These are phyloP conservation scores for Ulvella scutata DNA, from an alignment of 139 green algal species.

Conservation along the genomic window DNA sequence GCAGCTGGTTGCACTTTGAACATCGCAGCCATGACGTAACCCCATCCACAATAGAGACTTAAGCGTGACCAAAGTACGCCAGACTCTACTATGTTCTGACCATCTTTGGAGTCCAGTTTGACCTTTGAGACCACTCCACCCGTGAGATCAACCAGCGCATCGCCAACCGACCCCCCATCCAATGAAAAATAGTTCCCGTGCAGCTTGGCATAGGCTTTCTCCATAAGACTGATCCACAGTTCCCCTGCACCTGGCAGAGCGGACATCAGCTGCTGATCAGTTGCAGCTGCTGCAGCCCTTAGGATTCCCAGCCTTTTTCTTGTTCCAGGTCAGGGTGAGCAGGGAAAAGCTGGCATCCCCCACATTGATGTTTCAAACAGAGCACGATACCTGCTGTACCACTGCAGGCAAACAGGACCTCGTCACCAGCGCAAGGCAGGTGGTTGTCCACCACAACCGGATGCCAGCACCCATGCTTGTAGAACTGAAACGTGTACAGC, in stretches of 20 bases:
- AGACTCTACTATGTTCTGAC: slow-evolving; percentile 4
- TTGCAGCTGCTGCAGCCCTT: too few species aligned
- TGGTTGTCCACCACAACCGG: slow-evolving; percentile 6
- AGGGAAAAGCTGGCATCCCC: too few species aligned
- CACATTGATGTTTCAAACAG: too few species aligned
- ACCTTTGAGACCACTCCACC: slow-evolving; percentile 28
- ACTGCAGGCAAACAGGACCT: neutral
- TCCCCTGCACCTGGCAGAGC: slow-evolving; percentile 28
- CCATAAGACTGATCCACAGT: slow-evolving; percentile 34
- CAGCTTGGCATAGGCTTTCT: slow-evolving; percentile 49
- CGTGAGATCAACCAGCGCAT: slow-evolving; percentile 36
- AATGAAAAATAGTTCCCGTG: slow-evolving; percentile 32
- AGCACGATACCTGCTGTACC: neutral
- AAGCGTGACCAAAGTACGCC: slow-evolving; percentile 8
- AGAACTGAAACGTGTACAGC: slow-evolving; percentile 37
- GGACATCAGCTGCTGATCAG: too few species aligned
- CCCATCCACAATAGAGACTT: slow-evolving; percentile 4
- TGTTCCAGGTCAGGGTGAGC: too few species aligned
- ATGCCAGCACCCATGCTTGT: slow-evolving; percentile 47
- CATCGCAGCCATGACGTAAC: slow-evolving; percentile 9
- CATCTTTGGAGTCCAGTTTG: slow-evolving; percentile 10
- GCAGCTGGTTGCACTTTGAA: neutral
- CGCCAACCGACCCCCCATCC: slow-evolving; percentile 16
- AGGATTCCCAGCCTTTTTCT: too few species aligned
- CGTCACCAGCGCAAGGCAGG: slow-evolving; percentile 10